These are phyloP conservation scores for Phytopythium boreale DNA, from an alignment of 352 stramenopile genomes.

Conservation along the genomic window DNA sequence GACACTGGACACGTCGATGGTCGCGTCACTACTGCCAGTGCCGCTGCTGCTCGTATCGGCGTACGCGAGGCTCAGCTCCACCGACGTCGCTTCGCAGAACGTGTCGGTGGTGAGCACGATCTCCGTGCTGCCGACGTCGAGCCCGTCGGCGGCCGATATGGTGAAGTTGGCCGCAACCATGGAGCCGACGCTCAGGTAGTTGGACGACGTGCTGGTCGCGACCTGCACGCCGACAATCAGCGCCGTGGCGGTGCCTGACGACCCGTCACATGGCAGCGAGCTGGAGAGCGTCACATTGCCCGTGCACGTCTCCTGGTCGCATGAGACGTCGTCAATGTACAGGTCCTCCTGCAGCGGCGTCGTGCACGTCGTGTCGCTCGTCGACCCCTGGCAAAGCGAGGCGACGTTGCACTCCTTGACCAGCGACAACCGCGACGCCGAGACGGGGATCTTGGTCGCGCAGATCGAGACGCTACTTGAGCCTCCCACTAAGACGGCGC, in stretches of 20 bases:
- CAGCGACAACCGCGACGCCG: conserved; percentile 47
- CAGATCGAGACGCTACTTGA: conserved; percentile 44
- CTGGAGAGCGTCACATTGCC: conserved; percentile 43
- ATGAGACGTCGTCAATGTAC: conserved; percentile 38
- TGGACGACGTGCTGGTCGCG: conserved; percentile 43
- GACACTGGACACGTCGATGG: conserved; percentile 27
- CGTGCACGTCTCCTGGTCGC: conserved; percentile 38
- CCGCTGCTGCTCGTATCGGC: conserved; percentile 8
- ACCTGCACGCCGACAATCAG: conserved; percentile 55
- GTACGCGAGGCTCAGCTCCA: conserved; percentile 33
- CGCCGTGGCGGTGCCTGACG: conserved; percentile 21
- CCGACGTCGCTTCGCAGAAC: conserved; percentile 28
- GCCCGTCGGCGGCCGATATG: conserved; percentile 34
- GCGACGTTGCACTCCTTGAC: conserved; percentile 54
- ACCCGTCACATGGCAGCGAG: conserved; percentile 45
- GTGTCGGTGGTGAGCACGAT: conserved; percentile 39
- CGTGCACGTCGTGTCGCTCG: conserved; percentile 41
- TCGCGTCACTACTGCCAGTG: conserved; percentile 8
- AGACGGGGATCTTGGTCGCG: conserved; percentile 36
- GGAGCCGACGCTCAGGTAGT: conserved; percentile 37
- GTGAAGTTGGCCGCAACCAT: conserved; percentile 33
- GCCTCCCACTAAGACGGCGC: conserved; percentile 26
- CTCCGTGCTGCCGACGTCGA: conserved; percentile 29
- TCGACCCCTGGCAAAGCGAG: conserved; percentile 48
- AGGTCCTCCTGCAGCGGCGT: conserved; percentile 30